Evolutionary conservation across 768 basidiomycete genomes (phyloP).

Genomic region (Panaeolus papilionaceus): DNA sequence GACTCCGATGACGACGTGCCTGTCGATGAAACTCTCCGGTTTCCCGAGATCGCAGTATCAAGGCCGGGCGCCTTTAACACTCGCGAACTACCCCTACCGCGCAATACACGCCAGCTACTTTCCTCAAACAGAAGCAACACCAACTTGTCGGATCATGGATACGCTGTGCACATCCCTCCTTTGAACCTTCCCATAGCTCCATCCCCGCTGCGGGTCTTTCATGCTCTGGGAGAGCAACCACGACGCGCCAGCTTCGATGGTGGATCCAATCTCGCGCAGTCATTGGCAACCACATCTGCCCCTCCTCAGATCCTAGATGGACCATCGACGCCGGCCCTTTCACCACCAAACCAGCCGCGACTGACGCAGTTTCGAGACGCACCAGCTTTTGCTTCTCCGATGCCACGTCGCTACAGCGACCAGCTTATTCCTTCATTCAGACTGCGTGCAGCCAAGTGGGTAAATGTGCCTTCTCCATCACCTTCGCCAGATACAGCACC

Average conservation of each 20-base stretch:
- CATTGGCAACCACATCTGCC: neutral
- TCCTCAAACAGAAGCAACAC: neutral
- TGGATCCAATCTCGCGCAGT: neutral
- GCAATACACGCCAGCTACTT: neutral
- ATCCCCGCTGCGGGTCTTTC: neutral
- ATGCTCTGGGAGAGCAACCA: neutral
- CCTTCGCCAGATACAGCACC: neutral
- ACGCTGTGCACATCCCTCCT: neutral
- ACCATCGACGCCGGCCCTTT: neutral
- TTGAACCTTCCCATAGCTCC: neutral
- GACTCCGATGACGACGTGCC: neutral
- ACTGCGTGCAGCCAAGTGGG: neutral
- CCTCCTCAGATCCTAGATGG: neutral
- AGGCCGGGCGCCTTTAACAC: neutral
- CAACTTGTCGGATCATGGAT: neutral
- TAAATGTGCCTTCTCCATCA: neutral
- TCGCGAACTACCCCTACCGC: neutral
- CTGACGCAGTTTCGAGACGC: neutral
- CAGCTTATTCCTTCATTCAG: neutral
- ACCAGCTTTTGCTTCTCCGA: neutral
- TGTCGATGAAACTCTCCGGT: neutral
- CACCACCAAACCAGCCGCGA: neutral
- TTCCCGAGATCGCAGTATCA: neutral
- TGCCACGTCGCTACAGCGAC: slow-evolving; percentile 1
- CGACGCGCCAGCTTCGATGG: neutral